Base-by-base conservation (phyloP, 139 green algal genomes). In the Medakamo hakoo region DNA sequence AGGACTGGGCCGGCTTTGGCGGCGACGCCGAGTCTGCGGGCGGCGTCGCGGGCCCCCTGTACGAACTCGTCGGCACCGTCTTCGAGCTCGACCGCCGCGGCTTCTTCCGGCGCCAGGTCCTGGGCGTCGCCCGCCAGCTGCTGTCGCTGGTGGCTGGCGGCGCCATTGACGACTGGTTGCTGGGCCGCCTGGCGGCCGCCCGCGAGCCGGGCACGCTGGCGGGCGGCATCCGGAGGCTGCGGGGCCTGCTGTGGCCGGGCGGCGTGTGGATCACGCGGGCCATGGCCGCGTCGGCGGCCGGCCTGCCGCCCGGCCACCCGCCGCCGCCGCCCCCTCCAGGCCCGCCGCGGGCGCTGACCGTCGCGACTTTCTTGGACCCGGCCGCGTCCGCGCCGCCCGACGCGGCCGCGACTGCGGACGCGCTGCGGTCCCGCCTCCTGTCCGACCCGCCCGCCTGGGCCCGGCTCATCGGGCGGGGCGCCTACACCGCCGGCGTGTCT, bases 101-200 rank as follows among this genome's bases (percentile, higher is more conserved):
- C 56, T 86, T 86, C 68, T 80, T 88, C 66, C 59, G 82, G 9
- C 64, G 77, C 2, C 69, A 79, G 72, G 73, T 84, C 49, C 78
- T 79, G 57, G 62, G 55, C 20, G 71, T 77, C 58, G 76, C 77
- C 5, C 72, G 80, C 2, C 81, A 88, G 70, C 55, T 78, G 66
- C 73, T 93, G 57, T 85, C 80, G 2, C 65, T 94, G 63, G 60
- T 90, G 57, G 82, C 83, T 5, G 86, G 85, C 23, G 83, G 80
- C 57, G 68, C 80, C 0, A 83, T 94, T 24, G 86, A 94, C 58
- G 66, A 70, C 30, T 85, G 68, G 27, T 49, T 93, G 30, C 63
- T 73, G 21, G 29, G 40, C 31, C 63, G 76, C n/a, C 59, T 89
- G 58, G 32, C 0, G 29, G 29, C 52, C 48, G 4, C 16, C 63